phyloP scores from a whole-genome alignment of 2,329 filamentous ascomycete genomes.

The Fusarium falciforme region DNA sequence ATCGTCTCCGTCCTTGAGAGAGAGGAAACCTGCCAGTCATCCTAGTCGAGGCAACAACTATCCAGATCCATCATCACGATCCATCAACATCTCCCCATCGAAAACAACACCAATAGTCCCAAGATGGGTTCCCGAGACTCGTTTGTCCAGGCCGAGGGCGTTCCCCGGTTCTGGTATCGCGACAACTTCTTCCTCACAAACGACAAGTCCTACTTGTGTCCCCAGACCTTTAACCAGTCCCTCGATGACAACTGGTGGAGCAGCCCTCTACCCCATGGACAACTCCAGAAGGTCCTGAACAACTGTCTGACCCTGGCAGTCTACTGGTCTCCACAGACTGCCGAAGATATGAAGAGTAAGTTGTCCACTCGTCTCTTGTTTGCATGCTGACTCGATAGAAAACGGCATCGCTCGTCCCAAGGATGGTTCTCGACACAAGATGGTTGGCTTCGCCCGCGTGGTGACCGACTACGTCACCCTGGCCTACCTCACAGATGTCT shows the following conservation, averaged over 20 bases:
- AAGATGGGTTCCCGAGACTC: constrained; percentile 44
- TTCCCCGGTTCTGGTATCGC: constrained; percentile 59
- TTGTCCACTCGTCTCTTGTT: not conserved
- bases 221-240: constrained; percentile 64
- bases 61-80: not conserved
- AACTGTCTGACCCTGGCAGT: constrained; percentile 71
- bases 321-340: constrained; percentile 58
- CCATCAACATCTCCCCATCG: not conserved
- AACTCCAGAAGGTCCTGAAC: constrained; percentile 63
- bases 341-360: constrained; percentile 54
- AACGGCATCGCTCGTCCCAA: constrained; percentile 47
- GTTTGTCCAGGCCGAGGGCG: constrained; percentile 46
- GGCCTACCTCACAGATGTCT: constrained; percentile 76
- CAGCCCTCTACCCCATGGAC: constrained; percentile 58
- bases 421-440: constrained; percentile 46
- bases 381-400: constrained; percentile 39
- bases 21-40: constrained; percentile 1
- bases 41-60: not conserved
- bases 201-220: constrained; percentile 65
- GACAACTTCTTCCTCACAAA: constrained; percentile 71
- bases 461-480: constrained; percentile 78
- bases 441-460: constrained; percentile 62
- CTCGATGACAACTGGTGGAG: constrained; percentile 73
- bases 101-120: not conserved
- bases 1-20: constrained; percentile 18